Conservation (phyloP, 2,329 filamentous ascomycete species). For the Blastomyces silverae region DNA sequence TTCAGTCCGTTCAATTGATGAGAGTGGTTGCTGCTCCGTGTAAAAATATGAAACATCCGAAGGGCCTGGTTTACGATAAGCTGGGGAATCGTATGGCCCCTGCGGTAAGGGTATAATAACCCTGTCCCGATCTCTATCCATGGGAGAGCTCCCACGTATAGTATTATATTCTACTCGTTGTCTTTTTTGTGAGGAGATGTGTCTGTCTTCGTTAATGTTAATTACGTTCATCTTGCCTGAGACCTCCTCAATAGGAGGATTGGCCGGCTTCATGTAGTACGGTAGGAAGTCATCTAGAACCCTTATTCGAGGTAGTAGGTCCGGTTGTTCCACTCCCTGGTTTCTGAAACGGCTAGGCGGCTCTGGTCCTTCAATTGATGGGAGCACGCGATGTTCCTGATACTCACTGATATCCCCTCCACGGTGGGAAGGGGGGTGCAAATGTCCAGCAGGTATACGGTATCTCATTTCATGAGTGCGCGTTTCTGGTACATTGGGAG, state of each 20-base stretch:
- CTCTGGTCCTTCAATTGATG: conserved; percentile 32
- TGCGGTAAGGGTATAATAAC: background rate
- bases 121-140: conserved; percentile 7
- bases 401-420: conserved; percentile 19
- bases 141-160: background rate
- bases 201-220: conserved; percentile 25
- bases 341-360: conserved; percentile 24
- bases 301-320: conserved; percentile 26
- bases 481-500: background rate
- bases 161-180: conserved; percentile 29
- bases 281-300: conserved; percentile 27
- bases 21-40: conserved; percentile 15
- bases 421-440: background rate
- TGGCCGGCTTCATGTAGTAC: conserved; percentile 17
- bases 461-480: background rate
- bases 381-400: conserved; percentile 30
- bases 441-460: conserved; percentile 1
- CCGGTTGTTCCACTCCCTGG: conserved; percentile 25
- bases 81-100: background rate
- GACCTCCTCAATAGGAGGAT: conserved; percentile 24
- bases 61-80: conserved; percentile 9
- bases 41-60: conserved; percentile 17
- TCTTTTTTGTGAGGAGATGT: conserved; percentile 29
- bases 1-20: conserved; percentile 19
- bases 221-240: conserved; percentile 23